These are phyloP conservation scores for Houttuynia cordata DNA, from an alignment of 164 flowering plant species.

Conservation along the genomic window DNA sequence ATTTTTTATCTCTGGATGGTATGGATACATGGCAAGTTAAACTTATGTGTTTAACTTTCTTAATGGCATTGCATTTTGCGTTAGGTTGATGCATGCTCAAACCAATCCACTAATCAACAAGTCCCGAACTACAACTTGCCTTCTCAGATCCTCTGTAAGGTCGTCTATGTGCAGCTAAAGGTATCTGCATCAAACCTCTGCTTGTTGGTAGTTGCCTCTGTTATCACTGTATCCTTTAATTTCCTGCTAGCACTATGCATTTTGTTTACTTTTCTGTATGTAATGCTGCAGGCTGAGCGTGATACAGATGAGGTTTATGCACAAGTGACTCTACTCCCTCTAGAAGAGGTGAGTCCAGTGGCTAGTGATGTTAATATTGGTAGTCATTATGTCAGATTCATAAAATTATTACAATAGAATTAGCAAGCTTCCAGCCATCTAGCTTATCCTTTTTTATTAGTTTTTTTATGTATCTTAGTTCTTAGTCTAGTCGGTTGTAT, in stretches of 20 bases:
- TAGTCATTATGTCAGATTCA: not conserved
- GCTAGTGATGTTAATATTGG: not conserved
- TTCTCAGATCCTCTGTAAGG: conserved; percentile 42
- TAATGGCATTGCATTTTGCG: conserved; percentile 1
- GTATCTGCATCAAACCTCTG: conserved; percentile 10
- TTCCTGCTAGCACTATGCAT: not conserved
- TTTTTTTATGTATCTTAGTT: too few relatives aligned
- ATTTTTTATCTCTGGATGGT: not conserved
- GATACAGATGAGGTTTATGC: conserved; percentile 63
- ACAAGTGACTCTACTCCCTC: conserved; percentile 49
- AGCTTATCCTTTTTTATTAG: too few relatives aligned
- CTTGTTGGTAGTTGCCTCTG: not conserved
- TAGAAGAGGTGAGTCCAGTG: conserved; percentile 15
- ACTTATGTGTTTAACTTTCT: not conserved
- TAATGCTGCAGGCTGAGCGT: conserved; percentile 35
- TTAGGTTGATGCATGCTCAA: conserved; percentile 34
- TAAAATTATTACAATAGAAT: too few relatives aligned
- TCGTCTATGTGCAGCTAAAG: conserved; percentile 35
- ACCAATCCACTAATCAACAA: conserved; percentile 14
- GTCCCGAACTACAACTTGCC: conserved; percentile 42
- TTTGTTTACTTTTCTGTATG: not conserved
- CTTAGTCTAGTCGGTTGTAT: not conserved
- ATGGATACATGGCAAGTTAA: not conserved
- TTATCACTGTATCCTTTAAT: not conserved
- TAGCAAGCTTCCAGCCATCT: too few relatives aligned